Conservation (phyloP, 805 yeast species). For the Yarrowia bubula region DNA sequence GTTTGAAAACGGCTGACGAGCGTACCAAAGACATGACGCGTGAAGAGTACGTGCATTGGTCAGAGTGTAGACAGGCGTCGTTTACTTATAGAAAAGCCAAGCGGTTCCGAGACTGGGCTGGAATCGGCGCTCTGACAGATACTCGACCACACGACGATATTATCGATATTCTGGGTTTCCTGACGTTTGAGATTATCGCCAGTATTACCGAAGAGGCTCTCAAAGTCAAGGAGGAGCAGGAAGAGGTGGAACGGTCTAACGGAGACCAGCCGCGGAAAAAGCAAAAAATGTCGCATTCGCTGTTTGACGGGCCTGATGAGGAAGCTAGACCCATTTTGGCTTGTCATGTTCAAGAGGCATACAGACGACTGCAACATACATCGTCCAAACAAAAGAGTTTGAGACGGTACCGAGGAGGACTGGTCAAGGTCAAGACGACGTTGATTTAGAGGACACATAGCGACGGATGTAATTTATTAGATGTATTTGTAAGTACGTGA, state of each 20-base stretch:
- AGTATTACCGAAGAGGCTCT: slow-evolving; percentile 89
- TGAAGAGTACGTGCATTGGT: slow-evolving; percentile 98
- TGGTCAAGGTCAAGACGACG: slow-evolving; percentile 50
- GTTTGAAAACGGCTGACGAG: slow-evolving; percentile 90
- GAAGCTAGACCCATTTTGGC: slow-evolving; percentile 74
- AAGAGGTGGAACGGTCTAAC: slow-evolving; percentile 50
- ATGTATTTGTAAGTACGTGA: slow-evolving; percentile 15
- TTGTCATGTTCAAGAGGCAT: slow-evolving; percentile 82
- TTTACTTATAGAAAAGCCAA: slow-evolving; percentile 94
- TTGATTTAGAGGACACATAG: not conserved
- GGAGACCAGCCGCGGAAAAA: slow-evolving; percentile 42
- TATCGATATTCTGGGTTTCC: slow-evolving; percentile 88
- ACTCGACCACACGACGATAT: slow-evolving; percentile 94
- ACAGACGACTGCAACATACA: slow-evolving; percentile 68
- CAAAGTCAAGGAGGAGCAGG: slow-evolving; percentile 69
- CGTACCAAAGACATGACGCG: slow-evolving; percentile 90
- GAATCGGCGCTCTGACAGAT: slow-evolving; percentile 76
- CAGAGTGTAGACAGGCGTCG: slow-evolving; percentile 96
- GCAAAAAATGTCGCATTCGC: slow-evolving; percentile 27
- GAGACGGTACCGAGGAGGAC: slow-evolving; percentile 71
- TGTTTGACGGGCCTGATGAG: slow-evolving; percentile 88
- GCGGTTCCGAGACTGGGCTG: slow-evolving; percentile 95
- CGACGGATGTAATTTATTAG: slow-evolving; percentile 1
- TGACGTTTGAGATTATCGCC: slow-evolving; percentile 96
- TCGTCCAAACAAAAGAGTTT: slow-evolving; percentile 60